Conservation (phyloP, 2,329 filamentous ascomycete genomes). For the Bipolaris victoriae region DNA sequence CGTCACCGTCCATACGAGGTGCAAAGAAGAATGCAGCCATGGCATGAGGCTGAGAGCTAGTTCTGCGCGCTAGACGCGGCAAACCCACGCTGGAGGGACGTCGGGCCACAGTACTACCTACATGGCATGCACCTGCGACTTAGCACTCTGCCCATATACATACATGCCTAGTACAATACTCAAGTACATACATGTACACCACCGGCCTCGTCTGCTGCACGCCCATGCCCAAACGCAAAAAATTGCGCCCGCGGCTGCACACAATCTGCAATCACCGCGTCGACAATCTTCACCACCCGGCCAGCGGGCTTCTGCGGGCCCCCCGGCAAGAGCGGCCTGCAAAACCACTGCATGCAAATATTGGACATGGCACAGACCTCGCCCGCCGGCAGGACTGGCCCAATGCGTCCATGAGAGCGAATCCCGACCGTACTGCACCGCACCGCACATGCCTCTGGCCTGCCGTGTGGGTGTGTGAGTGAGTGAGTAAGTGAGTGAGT, state of each 20-base stretch:
- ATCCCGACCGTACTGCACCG: slow-evolving; percentile 18
- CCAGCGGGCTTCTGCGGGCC: slow-evolving; percentile 19
- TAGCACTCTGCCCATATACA: no score
- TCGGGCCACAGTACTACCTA: not conserved
- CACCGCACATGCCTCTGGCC: slow-evolving; percentile 10
- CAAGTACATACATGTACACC: no score
- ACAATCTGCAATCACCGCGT: not conserved
- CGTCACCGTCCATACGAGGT: slow-evolving; percentile 3
- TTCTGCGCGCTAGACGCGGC: slow-evolving; percentile 34
- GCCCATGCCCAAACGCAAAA: not conserved
- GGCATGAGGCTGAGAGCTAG: slow-evolving; percentile 41
- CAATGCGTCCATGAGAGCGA: slow-evolving; percentile 33
- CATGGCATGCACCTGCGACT: no score
- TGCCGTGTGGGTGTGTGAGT: slow-evolving; percentile 19
- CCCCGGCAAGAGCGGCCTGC: slow-evolving; percentile 33
- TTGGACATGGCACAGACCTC: slow-evolving; percentile 44
- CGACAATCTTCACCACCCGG: slow-evolving; percentile 11
- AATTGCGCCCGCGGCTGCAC: not conserved
- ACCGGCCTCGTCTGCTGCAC: no score
- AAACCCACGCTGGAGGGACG: slow-evolving; percentile 29
- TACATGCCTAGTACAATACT: no score
- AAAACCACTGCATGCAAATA: slow-evolving; percentile 42
- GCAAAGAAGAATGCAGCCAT: slow-evolving; percentile 34
- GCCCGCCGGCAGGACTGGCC: slow-evolving; percentile 35
- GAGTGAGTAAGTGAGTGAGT: slow-evolving; percentile 9